Conservation (phyloP, 2,329 filamentous ascomycete genomes). For the Claviceps pusilla region DNA sequence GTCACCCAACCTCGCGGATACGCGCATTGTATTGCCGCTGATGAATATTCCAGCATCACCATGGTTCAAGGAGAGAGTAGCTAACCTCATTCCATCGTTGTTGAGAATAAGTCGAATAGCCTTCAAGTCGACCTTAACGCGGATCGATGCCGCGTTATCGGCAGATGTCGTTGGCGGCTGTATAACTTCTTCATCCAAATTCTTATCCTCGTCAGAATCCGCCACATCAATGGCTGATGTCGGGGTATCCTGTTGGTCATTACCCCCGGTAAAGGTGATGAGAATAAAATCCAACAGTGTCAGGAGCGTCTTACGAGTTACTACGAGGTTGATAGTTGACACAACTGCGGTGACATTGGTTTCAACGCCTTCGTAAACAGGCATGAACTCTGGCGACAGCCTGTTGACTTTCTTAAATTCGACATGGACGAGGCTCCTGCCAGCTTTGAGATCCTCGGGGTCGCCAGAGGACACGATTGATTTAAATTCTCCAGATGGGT, state of each 20-base stretch:
- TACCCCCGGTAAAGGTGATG: constrained; percentile 64
- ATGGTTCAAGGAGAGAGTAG: constrained; percentile 82
- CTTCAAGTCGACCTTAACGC: constrained; percentile 85
- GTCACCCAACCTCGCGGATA: constrained; percentile 76
- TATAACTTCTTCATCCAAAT: constrained; percentile 19
- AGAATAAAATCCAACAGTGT: constrained; percentile 90
- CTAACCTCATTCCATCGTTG: constrained; percentile 89
- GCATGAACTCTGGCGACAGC: constrained; percentile 83
- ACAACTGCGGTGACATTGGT: constrained; percentile 83
- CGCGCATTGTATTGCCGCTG: constrained; percentile 69
- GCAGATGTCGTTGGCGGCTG: constrained; percentile 22
- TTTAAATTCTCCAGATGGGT: constrained; percentile 80
- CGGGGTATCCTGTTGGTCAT: constrained; percentile 26
- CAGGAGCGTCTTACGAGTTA: constrained; percentile 82
- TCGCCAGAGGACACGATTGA: constrained; percentile 85
- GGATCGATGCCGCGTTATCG: constrained; percentile 53
- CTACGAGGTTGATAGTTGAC: constrained; percentile 89
- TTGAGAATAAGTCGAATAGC: constrained; percentile 90
- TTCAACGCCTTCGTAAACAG: constrained; percentile 81
- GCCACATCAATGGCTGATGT: constrained; percentile 18
- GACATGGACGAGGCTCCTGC: constrained; percentile 71
- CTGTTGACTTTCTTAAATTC: constrained; percentile 83
- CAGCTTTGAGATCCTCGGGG: constrained; percentile 54
- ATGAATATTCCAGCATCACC: constrained; percentile 85
- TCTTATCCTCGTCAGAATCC: constrained; percentile 14